A percentile compares a stretch with the other conserved stretches of the same genome.
These are phyloP conservation scores for Parathielavia appendiculata DNA, from an alignment of 495 filamentous ascomycete species.

Conservation along the genomic window DNA sequence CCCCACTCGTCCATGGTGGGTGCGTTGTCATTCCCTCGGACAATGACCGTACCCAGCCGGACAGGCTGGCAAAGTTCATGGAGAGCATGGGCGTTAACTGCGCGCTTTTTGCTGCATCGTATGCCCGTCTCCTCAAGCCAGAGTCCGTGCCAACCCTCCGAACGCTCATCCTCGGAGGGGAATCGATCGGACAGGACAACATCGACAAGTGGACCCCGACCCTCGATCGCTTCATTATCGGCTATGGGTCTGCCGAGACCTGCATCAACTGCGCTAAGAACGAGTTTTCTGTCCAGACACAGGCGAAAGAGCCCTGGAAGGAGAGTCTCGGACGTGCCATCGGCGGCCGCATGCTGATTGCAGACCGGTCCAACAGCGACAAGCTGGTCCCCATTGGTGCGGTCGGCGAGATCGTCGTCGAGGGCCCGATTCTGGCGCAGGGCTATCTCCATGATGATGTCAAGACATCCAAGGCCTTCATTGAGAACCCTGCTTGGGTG, in stretches of 20 bases:
- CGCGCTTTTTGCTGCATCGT: conserved; percentile 6
- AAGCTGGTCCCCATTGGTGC: conserved; percentile 7
- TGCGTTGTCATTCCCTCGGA: conserved; percentile 10
- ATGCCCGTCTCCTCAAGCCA: conserved; percentile 7
- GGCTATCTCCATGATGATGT: conserved; percentile 7
- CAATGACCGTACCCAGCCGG: background rate
- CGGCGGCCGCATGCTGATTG: conserved; percentile 13
- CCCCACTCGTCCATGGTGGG: conserved; percentile 5
- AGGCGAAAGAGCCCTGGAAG: conserved; percentile 14
- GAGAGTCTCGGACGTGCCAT: conserved; percentile 8
- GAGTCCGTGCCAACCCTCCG: background rate
- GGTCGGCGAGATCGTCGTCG: conserved; percentile 9
- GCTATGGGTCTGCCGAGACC: conserved; percentile 11
- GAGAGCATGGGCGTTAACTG: conserved; percentile 6
- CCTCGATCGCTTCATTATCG: conserved; percentile 9
- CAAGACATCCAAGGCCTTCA: conserved; percentile 9
- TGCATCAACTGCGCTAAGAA: conserved; percentile 16
- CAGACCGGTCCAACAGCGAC: conserved; percentile 4
- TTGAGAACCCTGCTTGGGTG: conserved; percentile 9
- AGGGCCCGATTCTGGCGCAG: conserved; percentile 5
- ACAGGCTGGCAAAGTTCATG: conserved; percentile 9
- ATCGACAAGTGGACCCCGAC: conserved; percentile 11
- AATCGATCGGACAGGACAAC: conserved; percentile 8
- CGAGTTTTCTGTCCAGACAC: conserved; percentile 10
- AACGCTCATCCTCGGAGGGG: conserved; percentile 10